Base-by-base conservation (phyloP, 1,284 basidiomycete genomes). In the Ustanciosporium gigantosporum region DNA sequence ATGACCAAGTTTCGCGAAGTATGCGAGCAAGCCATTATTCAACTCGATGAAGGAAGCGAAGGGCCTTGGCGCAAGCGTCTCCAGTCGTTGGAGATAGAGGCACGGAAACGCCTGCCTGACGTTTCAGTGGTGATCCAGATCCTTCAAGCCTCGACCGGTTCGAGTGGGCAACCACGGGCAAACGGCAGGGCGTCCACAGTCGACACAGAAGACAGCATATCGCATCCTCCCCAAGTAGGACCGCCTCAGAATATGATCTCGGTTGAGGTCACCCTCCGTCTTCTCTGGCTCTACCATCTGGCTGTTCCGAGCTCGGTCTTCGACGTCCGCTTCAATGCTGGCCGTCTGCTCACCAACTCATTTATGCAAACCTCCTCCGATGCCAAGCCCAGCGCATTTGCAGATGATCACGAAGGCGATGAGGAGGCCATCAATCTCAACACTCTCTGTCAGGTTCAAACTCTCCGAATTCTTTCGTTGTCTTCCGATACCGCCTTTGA, bases 261-360 rank as follows among this genome's bases (percentile, higher is more conserved):
- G 19, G 83, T 85, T 0, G 92, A 95, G 77, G 84, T 83, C 20
- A 85, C 89, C 0, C 85, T 92, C 57, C 80, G 91, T 17, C 78
- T 95, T 39, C 79, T 95, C 43, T 88, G 87, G 82, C 82, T 94
- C 25, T 95, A 94, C 77, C 88, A 93, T 68, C 82, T 82, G 20
- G 86, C 85, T 36, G 79, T 95, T 13, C 89, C 90, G 0, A 82
- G 83, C 5, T 79, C 89, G 4, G 85, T 88, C 0, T 84, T 85
- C 0, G 91, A 93, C 74, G 85, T 85, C 6, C 83, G 86, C 36
- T 93, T 93, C 71, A 92, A 96, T 75, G 84, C 88, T 16, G 90
- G 90, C 13, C 90, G 90, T 72, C 77, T 92, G 23, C 79, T 93
- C 17, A 81, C 82, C 40, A 84, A 81, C 41, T 81, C 83, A 36